Evolutionary conservation across 441 rosid genomes (phyloP).

Genomic region (Sinapis alba): DNA sequence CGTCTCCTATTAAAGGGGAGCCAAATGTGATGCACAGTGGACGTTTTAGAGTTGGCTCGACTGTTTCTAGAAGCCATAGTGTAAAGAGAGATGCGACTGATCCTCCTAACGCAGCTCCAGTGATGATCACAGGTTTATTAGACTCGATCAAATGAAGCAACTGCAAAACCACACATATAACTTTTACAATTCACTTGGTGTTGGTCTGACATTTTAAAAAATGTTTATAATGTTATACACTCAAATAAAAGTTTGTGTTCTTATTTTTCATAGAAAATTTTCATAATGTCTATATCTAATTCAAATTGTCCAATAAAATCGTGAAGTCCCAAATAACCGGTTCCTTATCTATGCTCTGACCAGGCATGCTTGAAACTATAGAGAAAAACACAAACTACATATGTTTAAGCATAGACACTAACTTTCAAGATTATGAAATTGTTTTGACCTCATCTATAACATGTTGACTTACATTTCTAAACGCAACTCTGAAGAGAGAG

Average conservation of each 20-base stretch:
- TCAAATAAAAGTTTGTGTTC: neutral
- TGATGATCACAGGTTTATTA: conserved; percentile 44
- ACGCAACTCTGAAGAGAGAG: neutral
- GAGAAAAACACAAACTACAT: neutral
- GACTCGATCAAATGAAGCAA: conserved; percentile 4
- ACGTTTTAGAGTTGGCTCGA: conserved; percentile 31
- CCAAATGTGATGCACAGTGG: conserved; percentile 80
- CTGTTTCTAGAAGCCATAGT: conserved; percentile 53
- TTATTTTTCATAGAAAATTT: neutral
- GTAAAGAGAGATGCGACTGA: conserved; percentile 74
- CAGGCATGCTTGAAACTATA: neutral
- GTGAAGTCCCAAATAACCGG: neutral
- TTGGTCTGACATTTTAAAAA: neutral
- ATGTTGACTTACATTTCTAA: neutral
- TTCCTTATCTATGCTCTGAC: neutral
- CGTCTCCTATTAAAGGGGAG: conserved; percentile 62
- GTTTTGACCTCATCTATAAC: neutral
- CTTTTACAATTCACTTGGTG: neutral
- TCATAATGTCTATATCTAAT: neutral
- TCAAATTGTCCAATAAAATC: neutral
- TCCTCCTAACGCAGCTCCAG: conserved; percentile 69
- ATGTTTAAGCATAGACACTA: neutral
- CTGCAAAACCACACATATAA: conserved; percentile 1
- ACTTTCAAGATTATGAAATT: neutral
- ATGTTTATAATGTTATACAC: neutral